Evolutionary conservation across 2,329 filamentous ascomycete species (phyloP), one percentile per base, ranked within the genome.

Genomic region (Penicillium palitans): DNA sequence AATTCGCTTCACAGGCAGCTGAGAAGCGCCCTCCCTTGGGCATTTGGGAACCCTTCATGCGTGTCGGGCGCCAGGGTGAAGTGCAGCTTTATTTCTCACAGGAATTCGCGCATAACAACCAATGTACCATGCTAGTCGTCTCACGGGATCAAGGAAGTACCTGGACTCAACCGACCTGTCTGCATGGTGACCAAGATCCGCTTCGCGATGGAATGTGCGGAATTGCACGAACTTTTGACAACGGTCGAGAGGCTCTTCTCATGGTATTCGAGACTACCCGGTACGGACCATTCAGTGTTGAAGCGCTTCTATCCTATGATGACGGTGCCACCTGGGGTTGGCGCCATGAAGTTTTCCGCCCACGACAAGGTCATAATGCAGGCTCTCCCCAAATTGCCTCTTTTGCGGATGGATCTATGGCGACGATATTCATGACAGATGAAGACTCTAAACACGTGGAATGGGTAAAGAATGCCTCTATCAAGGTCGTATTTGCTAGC

Each of bases 41-140:
- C 0, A 68, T 81, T 19, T 82, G 80, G 80, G 80, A 82, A 64
- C 80, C 80, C 0, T 82, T 81, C 58, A 79, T 82, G 74, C 72
- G 79, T 1, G 58, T 77, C 15, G 73, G 74, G 15, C 62, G 65
- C 12, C 58, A 60, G 2, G 72, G 74, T 48, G 76, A 78, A 58
- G 68, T 81, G 1, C 78, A 81, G 60, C 66, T 81, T 59, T 79
- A 74, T 15, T 82, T 76, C 62, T 81, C 79, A 25, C 73, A 78
- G 56, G 80, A 82, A 66, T 77, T 78, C 35, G 77, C 78, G 5
- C 69, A 61, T 15, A 71, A 79, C 57, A 76, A 82, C 60, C 80
- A 82, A 68, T 78, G 80, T 61, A 81, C 79, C 10, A 81, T 82
- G 76, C 67, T 76, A n/a, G 75, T 79, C 12, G 69, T 71, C 35